Evolutionary conservation across 1,284 basidiomycete species (phyloP).

Genomic region (Athelia sp.): DNA sequence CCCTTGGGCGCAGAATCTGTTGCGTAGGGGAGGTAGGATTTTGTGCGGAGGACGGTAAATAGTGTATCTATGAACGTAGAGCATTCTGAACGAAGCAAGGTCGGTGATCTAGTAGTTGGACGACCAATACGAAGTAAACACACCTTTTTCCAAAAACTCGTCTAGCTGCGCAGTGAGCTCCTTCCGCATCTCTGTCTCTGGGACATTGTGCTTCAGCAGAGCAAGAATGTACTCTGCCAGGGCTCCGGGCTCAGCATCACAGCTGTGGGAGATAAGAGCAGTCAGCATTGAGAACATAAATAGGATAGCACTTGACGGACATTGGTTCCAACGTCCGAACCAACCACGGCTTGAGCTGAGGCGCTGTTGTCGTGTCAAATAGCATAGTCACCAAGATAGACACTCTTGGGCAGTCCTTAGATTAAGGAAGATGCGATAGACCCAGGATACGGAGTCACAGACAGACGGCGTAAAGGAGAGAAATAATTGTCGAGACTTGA

Average conservation of each 20-base stretch:
- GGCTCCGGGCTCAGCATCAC: constrained; percentile 93
- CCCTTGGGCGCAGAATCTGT: constrained; percentile 35
- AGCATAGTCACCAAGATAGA: constrained; percentile 42
- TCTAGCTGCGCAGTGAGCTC: constrained; percentile 77
- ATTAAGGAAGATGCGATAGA: too few relatives aligned
- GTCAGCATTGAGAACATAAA: constrained; percentile 7
- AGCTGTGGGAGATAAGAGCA: constrained; percentile 46
- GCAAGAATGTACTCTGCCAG: constrained; percentile 94
- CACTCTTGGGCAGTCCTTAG: too few relatives aligned
- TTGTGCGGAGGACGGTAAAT: constrained; percentile 76
- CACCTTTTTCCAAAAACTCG: constrained; percentile 90
- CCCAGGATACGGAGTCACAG: too few relatives aligned
- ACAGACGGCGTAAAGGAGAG: too few relatives aligned
- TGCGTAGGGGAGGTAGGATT: constrained; percentile 76
- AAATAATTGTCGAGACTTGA: too few relatives aligned
- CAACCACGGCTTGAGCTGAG: constrained; percentile 79
- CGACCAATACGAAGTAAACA: constrained; percentile 15
- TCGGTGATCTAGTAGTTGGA: background rate
- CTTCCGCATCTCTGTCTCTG: constrained; percentile 78
- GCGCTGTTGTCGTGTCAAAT: constrained; percentile 54
- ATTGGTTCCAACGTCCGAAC: constrained; percentile 82
- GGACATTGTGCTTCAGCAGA: constrained; percentile 85
- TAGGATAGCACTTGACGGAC: constrained; percentile 35
- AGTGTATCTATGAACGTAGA: constrained; percentile 77
- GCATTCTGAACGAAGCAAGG: constrained; percentile 50